Conservation (phyloP, 2,329 filamentous ascomycete genomes). For the Ramularia endophylla region DNA sequence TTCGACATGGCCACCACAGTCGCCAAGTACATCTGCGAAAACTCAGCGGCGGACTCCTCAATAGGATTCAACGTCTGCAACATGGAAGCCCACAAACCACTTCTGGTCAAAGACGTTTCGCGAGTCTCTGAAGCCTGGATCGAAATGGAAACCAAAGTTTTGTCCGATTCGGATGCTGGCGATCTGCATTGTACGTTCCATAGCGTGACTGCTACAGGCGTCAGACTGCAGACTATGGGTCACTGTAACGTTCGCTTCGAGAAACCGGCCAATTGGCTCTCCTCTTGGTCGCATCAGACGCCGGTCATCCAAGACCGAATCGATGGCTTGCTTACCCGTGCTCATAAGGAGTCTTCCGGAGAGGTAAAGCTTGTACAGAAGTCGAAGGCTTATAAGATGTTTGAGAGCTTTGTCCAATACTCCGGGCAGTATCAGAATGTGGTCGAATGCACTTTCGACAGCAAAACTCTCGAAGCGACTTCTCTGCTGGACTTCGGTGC, state of each 20-base stretch:
- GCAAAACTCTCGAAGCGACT: conserved; percentile 11
- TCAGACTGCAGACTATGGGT: conserved; percentile 21
- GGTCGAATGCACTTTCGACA: conserved; percentile 23
- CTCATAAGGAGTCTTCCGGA: conserved; percentile 12
- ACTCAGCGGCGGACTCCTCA: conserved; percentile 10
- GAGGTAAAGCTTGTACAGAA: conserved; percentile 17
- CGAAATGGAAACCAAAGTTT: conserved; percentile 23
- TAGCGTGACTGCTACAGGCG: conserved; percentile 19
- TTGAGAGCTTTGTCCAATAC: conserved; percentile 17
- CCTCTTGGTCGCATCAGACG: conserved; percentile 16
- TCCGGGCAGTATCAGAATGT: conserved; percentile 23
- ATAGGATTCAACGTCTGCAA: conserved; percentile 21
- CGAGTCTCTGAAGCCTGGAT: conserved; percentile 19
- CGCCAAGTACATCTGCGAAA: conserved; percentile 20
- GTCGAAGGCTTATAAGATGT: conserved; percentile 4
- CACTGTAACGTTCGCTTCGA: conserved; percentile 22
- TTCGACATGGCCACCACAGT: conserved; percentile 30
- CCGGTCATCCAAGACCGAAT: conserved; percentile 18
- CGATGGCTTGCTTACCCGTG: conserved; percentile 11
- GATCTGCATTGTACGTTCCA: conserved; percentile 18
- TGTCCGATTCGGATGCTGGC: too few relatives aligned
- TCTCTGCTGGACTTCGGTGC: conserved; percentile 25
- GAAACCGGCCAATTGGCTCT: conserved; percentile 14
- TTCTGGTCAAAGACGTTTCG: conserved; percentile 19
- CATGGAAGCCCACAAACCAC: conserved; percentile 23